Conservation (phyloP, 805 yeast genomes). For the Kluyveromyces dobzhanskii region DNA sequence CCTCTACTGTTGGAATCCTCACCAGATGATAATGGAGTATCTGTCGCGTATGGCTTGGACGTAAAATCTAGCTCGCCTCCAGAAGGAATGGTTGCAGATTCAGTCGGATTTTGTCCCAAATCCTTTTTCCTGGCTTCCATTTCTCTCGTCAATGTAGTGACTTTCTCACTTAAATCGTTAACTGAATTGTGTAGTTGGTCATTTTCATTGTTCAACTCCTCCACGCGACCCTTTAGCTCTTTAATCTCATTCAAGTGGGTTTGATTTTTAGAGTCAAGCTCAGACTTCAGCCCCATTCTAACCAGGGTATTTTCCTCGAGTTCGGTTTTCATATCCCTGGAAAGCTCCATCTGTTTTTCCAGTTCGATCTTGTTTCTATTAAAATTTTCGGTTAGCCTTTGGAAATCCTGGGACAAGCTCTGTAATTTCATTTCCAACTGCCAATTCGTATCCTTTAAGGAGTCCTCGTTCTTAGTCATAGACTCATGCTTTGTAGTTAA, state of each 20-base stretch:
- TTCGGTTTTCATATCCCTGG: conserved; percentile 36
- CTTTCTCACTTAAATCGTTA: conserved; percentile 17
- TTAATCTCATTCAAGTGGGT: conserved; percentile 36
- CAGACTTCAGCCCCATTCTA: conserved; percentile 33
- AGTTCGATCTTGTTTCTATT: conserved; percentile 34
- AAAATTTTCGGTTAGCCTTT: conserved; percentile 35
- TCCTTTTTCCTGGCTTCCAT: not conserved
- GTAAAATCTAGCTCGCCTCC: too few relatives aligned
- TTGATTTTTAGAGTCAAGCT: conserved; percentile 30
- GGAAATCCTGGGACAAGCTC: conserved; percentile 26
- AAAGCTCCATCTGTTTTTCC: conserved; percentile 31
- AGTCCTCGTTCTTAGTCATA: conserved; percentile 31
- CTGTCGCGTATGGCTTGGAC: too few relatives aligned
- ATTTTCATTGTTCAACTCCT: conserved; percentile 62
- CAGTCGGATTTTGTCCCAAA: not conserved
- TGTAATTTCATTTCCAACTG: conserved; percentile 50
- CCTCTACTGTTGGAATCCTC: too few relatives aligned
- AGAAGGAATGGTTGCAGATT: conserved; percentile 4
- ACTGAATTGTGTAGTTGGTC: conserved; percentile 43
- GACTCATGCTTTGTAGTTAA: conserved; percentile 14
- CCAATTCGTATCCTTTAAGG: conserved; percentile 54
- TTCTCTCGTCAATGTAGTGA: conserved; percentile 9
- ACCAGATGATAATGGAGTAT: too few relatives aligned
- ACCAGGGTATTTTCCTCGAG: conserved; percentile 39
- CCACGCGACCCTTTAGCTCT: conserved; percentile 43